Evolutionary conservation across 2,329 filamentous ascomycete genomes (phyloP).

Genomic region (Domatiomyces globalis): DNA sequence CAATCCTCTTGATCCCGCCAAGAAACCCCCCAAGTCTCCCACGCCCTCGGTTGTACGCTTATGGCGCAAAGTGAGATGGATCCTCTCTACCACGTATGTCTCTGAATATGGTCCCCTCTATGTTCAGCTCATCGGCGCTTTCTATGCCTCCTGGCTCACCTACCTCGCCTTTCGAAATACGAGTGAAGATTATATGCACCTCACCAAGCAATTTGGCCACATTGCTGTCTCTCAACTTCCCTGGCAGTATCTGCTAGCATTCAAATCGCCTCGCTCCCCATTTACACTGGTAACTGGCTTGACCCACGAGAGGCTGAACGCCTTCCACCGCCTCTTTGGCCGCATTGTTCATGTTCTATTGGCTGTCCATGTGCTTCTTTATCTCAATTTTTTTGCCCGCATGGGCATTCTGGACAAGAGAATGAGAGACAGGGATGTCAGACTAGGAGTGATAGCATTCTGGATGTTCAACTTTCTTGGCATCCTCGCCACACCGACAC

Average conservation of each 20-base stretch:
- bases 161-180: constrained; percentile 12
- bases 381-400: constrained; percentile 43
- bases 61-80: constrained; percentile 8
- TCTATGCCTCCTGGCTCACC: constrained; percentile 14
- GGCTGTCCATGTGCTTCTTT: constrained; percentile 39
- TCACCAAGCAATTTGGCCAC: constrained; percentile 48
- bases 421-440: constrained; percentile 42
- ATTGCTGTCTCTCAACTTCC: constrained; percentile 47
- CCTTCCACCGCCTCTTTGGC: constrained; percentile 44
- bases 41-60: background rate
- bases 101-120: constrained; percentile 13
- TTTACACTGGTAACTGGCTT: constrained; percentile 39
- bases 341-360: constrained; percentile 40
- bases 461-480: constrained; percentile 31
- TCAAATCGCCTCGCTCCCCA: constrained; percentile 25
- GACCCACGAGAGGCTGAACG: constrained; percentile 42
- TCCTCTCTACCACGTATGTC: constrained; percentile 9
- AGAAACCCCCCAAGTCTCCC: background rate
- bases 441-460: constrained; percentile 40
- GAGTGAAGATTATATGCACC: constrained; percentile 42
- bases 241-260: constrained; percentile 42
- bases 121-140: constrained; percentile 8
- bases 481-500: constrained; percentile 35
- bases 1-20: background rate
- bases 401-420: constrained; percentile 38